These are phyloP conservation scores for Fusarium irregulare DNA, from an alignment of 2,329 filamentous ascomycete genomes.

Conservation along the genomic window DNA sequence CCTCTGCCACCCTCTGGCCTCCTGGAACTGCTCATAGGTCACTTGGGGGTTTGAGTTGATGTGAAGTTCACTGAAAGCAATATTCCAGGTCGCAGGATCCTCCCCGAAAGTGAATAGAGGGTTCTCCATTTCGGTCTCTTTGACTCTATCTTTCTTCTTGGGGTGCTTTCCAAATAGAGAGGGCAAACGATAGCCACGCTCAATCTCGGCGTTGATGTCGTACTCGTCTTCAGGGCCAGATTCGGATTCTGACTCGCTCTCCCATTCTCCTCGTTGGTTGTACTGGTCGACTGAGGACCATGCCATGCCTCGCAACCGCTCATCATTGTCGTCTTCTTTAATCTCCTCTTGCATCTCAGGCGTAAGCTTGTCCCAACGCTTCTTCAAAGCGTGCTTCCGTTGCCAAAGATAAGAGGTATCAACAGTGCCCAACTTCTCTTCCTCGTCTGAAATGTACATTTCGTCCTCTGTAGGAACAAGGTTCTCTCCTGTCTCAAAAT, in stretches of 20 bases:
- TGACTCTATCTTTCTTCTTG: background rate
- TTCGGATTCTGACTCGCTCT: constrained; percentile 27
- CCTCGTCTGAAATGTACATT: constrained; percentile 63
- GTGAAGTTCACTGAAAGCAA: constrained; percentile 8
- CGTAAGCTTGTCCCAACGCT: constrained; percentile 55
- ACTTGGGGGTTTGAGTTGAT: constrained; percentile 14
- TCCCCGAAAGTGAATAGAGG: background rate
- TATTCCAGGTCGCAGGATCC: constrained; percentile 20
- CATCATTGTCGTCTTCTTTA: constrained; percentile 51
- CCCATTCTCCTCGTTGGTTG: constrained; percentile 32
- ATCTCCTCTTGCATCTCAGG: constrained; percentile 54
- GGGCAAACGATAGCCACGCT: constrained; percentile 35
- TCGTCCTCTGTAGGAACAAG: constrained; percentile 62
- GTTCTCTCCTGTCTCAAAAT: constrained; percentile 63
- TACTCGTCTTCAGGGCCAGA: constrained; percentile 30
- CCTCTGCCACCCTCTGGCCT: constrained; percentile 3
- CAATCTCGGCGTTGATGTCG: constrained; percentile 28
- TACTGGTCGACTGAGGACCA: constrained; percentile 46
- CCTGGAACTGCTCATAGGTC: background rate
- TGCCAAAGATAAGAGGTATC: constrained; percentile 56
- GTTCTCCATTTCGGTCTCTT: background rate
- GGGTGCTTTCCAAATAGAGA: background rate
- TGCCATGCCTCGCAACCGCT: constrained; percentile 51
- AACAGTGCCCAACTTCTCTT: constrained; percentile 48
- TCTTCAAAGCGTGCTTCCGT: constrained; percentile 59